A percentile compares a stretch with the other conserved stretches of the same genome.
phyloP scores from a whole-genome alignment of 371 early-diverging fungal species.

The Conidiobolus incongruus region DNA sequence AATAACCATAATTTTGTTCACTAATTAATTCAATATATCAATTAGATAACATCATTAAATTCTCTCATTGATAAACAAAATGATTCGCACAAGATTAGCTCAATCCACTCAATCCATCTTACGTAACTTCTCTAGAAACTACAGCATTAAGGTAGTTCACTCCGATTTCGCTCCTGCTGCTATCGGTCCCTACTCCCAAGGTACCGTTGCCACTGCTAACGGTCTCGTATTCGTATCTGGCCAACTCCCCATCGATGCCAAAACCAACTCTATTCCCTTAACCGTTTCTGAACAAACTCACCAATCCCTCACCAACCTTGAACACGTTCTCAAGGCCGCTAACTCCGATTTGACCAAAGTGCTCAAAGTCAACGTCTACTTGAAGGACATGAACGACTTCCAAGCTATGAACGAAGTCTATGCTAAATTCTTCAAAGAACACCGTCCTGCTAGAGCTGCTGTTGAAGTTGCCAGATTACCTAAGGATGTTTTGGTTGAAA shows the following conservation, averaged over 20 bases:
- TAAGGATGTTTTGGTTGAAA: constrained; percentile 69
- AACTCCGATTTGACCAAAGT: constrained; percentile 48
- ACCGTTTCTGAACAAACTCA: constrained; percentile 47
- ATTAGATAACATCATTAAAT: too few species aligned
- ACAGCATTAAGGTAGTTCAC: constrained; percentile 14
- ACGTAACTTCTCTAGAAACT: too few species aligned
- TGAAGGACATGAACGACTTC: constrained; percentile 78
- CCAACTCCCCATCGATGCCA: constrained; percentile 43
- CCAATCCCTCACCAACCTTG: constrained; percentile 54
- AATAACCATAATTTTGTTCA: too few species aligned
- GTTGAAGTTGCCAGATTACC: constrained; percentile 75
- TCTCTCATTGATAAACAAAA: too few species aligned
- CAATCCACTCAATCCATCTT: too few species aligned
- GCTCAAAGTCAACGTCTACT: constrained; percentile 80
- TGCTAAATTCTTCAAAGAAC: constrained; percentile 52
- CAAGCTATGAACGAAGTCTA: constrained; percentile 66
- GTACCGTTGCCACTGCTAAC: constrained; percentile 87
- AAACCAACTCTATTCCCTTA: constrained; percentile 26
- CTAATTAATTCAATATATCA: too few species aligned
- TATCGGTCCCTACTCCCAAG: too few species aligned
- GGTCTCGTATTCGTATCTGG: constrained; percentile 70
- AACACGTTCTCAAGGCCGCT: constrained; percentile 48
- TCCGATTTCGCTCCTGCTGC: constrained; percentile 42
- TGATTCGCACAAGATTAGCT: too few species aligned
- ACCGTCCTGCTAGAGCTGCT: too few species aligned